Evolutionary conservation across 2,329 filamentous ascomycete species (phyloP).

Genomic region (Venturia oleaginea): DNA sequence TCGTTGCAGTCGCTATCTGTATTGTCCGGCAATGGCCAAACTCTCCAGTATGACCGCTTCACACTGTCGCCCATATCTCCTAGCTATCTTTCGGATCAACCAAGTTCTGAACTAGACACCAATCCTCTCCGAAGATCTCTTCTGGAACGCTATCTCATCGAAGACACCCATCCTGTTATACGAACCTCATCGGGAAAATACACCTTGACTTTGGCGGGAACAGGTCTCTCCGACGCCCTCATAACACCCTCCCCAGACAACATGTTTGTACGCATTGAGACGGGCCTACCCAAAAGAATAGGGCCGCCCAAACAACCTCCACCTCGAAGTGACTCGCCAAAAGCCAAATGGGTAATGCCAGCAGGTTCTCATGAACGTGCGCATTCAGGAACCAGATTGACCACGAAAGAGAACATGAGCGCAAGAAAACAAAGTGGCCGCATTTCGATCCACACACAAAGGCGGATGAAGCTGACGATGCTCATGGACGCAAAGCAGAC

Average conservation of each 20-base stretch:
- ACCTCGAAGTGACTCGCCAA: background rate
- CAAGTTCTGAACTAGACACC: background rate
- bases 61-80: background rate
- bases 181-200: background rate
- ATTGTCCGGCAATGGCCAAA: background rate
- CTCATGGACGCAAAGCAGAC: background rate
- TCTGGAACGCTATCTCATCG: constrained; percentile 1
- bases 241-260: background rate
- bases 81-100: background rate
- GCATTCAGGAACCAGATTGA: background rate
- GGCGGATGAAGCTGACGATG: background rate
- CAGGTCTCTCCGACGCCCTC: background rate
- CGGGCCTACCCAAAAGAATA: background rate
- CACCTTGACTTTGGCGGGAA: background rate
- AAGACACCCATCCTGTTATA: background rate
- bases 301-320: background rate
- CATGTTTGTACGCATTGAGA: background rate
- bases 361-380: background rate
- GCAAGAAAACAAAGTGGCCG: background rate
- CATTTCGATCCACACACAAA: background rate
- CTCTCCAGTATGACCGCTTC: background rate
- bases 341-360: background rate
- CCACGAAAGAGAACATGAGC: background rate
- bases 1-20: background rate
- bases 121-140: background rate